Conservation (phyloP, 192 early-diverging fungal species). For the Pilaira anomala region DNA sequence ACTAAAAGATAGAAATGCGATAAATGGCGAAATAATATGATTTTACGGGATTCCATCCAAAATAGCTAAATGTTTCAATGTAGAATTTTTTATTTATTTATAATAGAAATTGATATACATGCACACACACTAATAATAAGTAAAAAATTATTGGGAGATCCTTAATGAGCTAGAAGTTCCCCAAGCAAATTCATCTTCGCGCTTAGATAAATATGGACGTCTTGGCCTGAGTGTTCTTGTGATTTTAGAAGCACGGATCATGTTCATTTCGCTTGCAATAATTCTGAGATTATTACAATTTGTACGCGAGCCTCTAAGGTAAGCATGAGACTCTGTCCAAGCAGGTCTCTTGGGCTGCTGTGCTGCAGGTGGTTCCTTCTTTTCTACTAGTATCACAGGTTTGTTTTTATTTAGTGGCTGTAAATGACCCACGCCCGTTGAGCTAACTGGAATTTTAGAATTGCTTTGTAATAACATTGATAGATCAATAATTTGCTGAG, state of each 20-base stretch:
- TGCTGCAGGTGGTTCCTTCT: neutral
- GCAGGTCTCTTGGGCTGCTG: neutral
- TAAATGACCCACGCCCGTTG: neutral
- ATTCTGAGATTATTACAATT: conserved; percentile 49
- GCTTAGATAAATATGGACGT: neutral
- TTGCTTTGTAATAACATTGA: neutral
- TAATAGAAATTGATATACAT: neutral
- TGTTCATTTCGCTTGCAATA: conserved; percentile 47
- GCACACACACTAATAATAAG: neutral
- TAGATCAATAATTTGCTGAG: conserved; percentile 13
- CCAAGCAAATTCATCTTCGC: conserved; percentile 9
- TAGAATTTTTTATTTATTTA: neutral
- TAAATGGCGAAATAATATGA: too few species aligned
- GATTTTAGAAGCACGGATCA: conserved; percentile 50
- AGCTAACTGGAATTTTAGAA: neutral
- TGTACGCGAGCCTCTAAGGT: conserved; percentile 8
- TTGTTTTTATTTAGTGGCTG: neutral
- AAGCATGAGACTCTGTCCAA: conserved; percentile 10
- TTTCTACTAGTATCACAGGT: neutral
- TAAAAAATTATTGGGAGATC: neutral
- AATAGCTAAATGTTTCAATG: neutral
- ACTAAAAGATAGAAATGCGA: too few species aligned
- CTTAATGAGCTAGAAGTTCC: conserved; percentile 1
- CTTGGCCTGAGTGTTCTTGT: conserved; percentile 41
- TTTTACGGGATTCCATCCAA: neutral